Evolutionary conservation across 768 basidiomycete genomes (phyloP).

Genomic region (Polyporus arcularius): DNA sequence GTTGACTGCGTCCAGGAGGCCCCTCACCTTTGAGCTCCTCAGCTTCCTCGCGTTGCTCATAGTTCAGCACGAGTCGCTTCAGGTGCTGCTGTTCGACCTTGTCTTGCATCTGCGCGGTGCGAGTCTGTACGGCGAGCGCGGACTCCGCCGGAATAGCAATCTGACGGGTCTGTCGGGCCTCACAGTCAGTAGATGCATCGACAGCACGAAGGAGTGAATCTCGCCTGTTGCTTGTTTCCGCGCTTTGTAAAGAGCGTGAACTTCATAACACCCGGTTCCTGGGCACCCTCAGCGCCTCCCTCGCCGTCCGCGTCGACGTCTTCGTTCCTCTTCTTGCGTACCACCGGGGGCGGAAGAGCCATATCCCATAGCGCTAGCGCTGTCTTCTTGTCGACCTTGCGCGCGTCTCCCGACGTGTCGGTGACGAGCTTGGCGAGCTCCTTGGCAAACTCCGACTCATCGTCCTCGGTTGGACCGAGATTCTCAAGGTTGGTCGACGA

Average conservation of each 20-base stretch:
- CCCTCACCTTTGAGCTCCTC: slow-evolving; percentile 73
- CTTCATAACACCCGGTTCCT: slow-evolving; percentile 63
- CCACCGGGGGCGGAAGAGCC: slow-evolving; percentile 67
- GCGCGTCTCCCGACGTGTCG: slow-evolving; percentile 77
- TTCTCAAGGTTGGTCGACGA: slow-evolving; percentile 59
- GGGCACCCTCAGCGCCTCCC: slow-evolving; percentile 32
- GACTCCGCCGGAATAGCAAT: slow-evolving; percentile 88
- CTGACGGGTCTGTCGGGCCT: slow-evolving; percentile 63
- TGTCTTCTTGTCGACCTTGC: slow-evolving; percentile 87
- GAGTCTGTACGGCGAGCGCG: slow-evolving; percentile 86
- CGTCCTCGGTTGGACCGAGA: slow-evolving; percentile 84
- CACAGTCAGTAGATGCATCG: not conserved
- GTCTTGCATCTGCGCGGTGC: slow-evolving; percentile 89
- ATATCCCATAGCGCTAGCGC: slow-evolving; percentile 89
- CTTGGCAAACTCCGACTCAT: slow-evolving; percentile 91
- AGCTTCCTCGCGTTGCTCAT: slow-evolving; percentile 86
- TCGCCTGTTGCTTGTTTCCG: slow-evolving; percentile 89
- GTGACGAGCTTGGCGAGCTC: slow-evolving; percentile 95
- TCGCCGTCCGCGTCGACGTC: slow-evolving; percentile 56
- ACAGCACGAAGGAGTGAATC: slow-evolving; percentile 7
- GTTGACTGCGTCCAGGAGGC: not conserved
- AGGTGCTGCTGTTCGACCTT: slow-evolving; percentile 96
- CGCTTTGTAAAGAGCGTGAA: slow-evolving; percentile 93
- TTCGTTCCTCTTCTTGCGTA: slow-evolving; percentile 65
- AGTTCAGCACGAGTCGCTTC: slow-evolving; percentile 91